Base-by-base conservation (phyloP, 495 filamentous ascomycete species). In the Bryoglossum gracile region DNA sequence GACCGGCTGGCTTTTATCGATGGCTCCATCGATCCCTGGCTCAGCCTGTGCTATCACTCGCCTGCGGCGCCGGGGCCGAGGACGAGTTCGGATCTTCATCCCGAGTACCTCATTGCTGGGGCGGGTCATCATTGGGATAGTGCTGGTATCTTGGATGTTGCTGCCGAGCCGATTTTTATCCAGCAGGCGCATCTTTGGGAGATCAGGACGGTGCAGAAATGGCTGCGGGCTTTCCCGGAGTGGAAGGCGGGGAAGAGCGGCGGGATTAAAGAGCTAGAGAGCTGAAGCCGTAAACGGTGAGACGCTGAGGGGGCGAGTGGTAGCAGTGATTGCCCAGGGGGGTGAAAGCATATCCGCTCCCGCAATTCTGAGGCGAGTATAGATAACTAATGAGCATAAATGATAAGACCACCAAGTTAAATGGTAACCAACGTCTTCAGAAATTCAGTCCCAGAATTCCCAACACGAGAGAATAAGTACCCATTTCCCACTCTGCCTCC, bases 61-160 rank as follows among this genome's bases (percentile, higher is more conserved):
- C 56, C 63, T 35, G 50, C 63, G 13, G 65, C 68, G 9, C 26
- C 5, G 5, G 65, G 68, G 1, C 34, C 61, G 10, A 59, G 57
- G 22, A 10, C 22, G 19, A 48, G 50, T 9, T 58, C 63, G 0
- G 68, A 69, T 47, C 55, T 69, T 11, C 60, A 69, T 35, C 71
- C 70, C 1, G 63, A 68, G 47, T 58, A 65, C 16, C 48, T 75
- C 33, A 70, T 75, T 38, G 59, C 67, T 1, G 69, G 70, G 10
- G 61, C 64, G 1, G 71, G 71, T 8, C 71, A 75, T 54, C 71
- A 75, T 48, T 75, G 71, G 71, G 71, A 75, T 52, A 67, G 63
- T 28, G 61, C 54, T 33, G 71, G 71, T 9, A 71, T 73, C n/a
- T 25, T 61, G 36, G 55, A 75, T 48, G 59, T 75, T 0, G 55